phyloP scores from a whole-genome alignment of 495 filamentous ascomycete species.

The Penicillium bialowiezense region DNA sequence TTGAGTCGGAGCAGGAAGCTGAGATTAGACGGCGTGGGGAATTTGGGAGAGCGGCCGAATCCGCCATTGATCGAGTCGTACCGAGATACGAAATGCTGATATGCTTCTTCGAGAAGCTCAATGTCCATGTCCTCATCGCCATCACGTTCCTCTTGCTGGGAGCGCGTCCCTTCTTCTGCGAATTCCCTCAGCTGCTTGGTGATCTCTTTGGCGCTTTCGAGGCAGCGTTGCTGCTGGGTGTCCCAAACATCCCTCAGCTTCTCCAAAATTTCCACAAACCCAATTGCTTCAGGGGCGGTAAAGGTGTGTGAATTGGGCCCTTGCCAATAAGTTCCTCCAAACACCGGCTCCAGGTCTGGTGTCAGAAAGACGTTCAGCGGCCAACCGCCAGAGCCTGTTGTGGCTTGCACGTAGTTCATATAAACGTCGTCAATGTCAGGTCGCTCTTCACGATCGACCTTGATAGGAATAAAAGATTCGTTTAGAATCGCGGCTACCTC shows the following conservation, averaged over 20 bases:
- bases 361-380: constrained; percentile 96
- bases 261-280: constrained; percentile 77
- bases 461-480: constrained; percentile 83
- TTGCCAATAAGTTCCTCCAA: constrained; percentile 96
- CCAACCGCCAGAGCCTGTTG: constrained; percentile 91
- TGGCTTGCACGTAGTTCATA: constrained; percentile 97
- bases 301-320: constrained; percentile 60
- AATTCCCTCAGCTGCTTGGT: constrained; percentile 78
- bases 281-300: constrained; percentile 53
- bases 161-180: constrained; percentile 78
- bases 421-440: constrained; percentile 96
- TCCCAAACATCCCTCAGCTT: constrained; percentile 82
- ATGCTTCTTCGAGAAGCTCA: constrained; percentile 88
- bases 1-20: constrained; percentile 76
- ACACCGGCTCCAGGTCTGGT: constrained; percentile 87
- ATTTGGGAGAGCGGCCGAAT: constrained; percentile 77
- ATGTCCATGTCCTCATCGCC: constrained; percentile 74
- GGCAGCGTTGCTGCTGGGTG: constrained; percentile 76
- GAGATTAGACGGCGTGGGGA: constrained; percentile 84
- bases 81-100: constrained; percentile 69
- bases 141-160: constrained; percentile 47
- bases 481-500: constrained; percentile 83
- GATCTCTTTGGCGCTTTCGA: constrained; percentile 78
- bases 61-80: constrained; percentile 80
- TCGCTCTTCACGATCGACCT: constrained; percentile 91